A percentile compares a stretch with the other conserved stretches of the same genome.
These are phyloP conservation scores for Fraxinus baroniana DNA, from an alignment of 305 asterid species.

Conservation along the genomic window DNA sequence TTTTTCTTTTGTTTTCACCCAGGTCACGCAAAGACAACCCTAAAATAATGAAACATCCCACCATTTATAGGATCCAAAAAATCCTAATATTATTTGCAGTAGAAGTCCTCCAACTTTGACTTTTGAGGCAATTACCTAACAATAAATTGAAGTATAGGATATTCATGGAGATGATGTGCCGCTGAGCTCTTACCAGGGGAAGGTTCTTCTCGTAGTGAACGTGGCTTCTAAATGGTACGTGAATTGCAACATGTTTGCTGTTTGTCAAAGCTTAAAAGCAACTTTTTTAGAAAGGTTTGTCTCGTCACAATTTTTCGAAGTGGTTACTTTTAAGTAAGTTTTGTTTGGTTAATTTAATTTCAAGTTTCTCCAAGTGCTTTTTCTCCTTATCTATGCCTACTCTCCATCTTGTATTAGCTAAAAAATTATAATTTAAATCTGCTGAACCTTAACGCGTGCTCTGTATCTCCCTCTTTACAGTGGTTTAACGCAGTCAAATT, in stretches of 20 bases:
- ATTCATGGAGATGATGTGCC: conserved; percentile 67
- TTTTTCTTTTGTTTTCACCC: no score
- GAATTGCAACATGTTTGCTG: neutral
- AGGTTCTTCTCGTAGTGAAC: conserved; percentile 77
- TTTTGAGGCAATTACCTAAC: no score
- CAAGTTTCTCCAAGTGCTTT: neutral
- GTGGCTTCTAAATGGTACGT: conserved; percentile 85
- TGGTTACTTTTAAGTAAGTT: neutral
- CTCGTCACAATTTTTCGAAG: neutral
- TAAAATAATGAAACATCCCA: no score
- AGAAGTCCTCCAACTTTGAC: no score
- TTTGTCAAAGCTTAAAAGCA: neutral
- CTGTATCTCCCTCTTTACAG: conserved; percentile 28
- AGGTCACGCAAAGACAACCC: no score
- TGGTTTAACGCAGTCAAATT: conserved; percentile 73
- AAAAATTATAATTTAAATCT: neutral
- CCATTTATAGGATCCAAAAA: no score
- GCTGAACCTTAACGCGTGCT: neutral
- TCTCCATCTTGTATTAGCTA: neutral
- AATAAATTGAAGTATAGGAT: conserved; percentile 48
- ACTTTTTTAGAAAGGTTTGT: neutral
- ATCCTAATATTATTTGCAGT: no score
- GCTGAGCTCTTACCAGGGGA: conserved; percentile 64
- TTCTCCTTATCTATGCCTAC: neutral
- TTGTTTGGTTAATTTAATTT: neutral